Conservation (phyloP, 2,329 filamentous ascomycete species). For the Penicillium sp. region DNA sequence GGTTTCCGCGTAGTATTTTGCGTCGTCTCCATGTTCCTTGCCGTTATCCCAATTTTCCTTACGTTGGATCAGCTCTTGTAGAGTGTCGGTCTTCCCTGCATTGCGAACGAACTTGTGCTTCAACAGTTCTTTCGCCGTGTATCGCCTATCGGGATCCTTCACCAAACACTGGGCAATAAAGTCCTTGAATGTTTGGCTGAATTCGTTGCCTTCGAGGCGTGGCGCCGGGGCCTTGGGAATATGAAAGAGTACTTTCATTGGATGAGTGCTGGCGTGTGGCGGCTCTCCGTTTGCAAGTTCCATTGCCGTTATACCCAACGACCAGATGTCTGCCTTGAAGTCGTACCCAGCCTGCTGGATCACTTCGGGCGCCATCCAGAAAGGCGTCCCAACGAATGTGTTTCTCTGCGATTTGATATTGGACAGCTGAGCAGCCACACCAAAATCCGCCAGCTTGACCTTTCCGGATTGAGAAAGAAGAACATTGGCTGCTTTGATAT, state of each 20-base stretch:
- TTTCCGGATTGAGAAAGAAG: slow-evolving; percentile 86
- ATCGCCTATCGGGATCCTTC: slow-evolving; percentile 82
- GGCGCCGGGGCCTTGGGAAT: slow-evolving; percentile 88
- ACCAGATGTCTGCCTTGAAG: slow-evolving; percentile 93
- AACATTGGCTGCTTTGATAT: slow-evolving; percentile 95
- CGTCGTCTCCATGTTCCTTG: slow-evolving; percentile 63
- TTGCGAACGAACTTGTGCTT: slow-evolving; percentile 83
- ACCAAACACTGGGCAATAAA: slow-evolving; percentile 87
- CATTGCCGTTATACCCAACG: slow-evolving; percentile 84
- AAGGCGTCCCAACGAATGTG: slow-evolving; percentile 95
- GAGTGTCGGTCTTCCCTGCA: slow-evolving; percentile 79
- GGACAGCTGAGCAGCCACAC: slow-evolving; percentile 90
- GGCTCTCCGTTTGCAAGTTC: slow-evolving; percentile 86
- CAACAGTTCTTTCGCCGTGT: slow-evolving; percentile 80
- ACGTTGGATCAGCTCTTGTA: slow-evolving; percentile 80
- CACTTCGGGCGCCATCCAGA: slow-evolving; percentile 95
- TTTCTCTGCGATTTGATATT: slow-evolving; percentile 97
- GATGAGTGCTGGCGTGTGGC: slow-evolving; percentile 79
- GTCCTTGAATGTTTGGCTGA: slow-evolving; percentile 88
- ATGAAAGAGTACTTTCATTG: slow-evolving; percentile 89
- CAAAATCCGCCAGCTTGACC: slow-evolving; percentile 95
- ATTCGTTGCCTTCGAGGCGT: slow-evolving; percentile 71
- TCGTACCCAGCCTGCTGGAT: slow-evolving; percentile 82
- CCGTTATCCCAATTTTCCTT: slow-evolving; percentile 78
- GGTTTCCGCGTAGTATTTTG: slow-evolving; percentile 91